Base-by-base conservation (phyloP, 140 eudicot species). In the Bidens hawaiensis region DNA sequence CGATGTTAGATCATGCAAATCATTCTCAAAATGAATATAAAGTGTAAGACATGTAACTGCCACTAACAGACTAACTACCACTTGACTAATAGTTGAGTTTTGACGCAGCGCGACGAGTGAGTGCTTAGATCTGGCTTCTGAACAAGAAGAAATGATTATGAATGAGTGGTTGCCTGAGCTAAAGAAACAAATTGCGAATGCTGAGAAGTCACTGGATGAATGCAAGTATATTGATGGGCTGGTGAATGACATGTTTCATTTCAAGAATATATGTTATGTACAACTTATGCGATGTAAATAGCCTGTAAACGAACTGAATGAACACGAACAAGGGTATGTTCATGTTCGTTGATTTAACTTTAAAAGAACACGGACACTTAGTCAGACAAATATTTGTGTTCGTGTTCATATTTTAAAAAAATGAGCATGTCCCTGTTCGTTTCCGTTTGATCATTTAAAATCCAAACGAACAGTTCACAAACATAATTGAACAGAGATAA, bases 151-250 rank as follows among this genome's bases (percentile, higher is more conserved):
- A 64, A 82, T 80, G 50, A 73, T 88, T 10, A 55, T 56, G 45
- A 83, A 85, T 38, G 66, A 78, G 80, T 91, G 99, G 99, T 45
- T 88, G 64, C 89, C 91, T 47, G 93, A 85, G 57, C 71, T 91
- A 16, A 82, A 74, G 59, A 79, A 38, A 63, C 83, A 83, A 64
- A 73, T 73, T 73, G 30, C 69, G 18, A 74, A 68, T 72, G 95
- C 95, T 65, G 83, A 82, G 56, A 82, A 85, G 58, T 84, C 85
- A 70, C 66, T 82, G 38, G 93, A 88, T 64, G 93, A 91, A 60
- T 91, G 99, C 85, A 85, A 78, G 70, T 88, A 85, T 49, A 90
- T 88, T 41, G 71, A 90, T 47, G 93, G 82, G 41, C 73, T 91
- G 99, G 99, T 91, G 64, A 82, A 93, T 71, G 34, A 45, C 51